phyloP scores from a whole-genome alignment of 2,329 filamentous ascomycete species.

The Aspergillus glaucus region DNA sequence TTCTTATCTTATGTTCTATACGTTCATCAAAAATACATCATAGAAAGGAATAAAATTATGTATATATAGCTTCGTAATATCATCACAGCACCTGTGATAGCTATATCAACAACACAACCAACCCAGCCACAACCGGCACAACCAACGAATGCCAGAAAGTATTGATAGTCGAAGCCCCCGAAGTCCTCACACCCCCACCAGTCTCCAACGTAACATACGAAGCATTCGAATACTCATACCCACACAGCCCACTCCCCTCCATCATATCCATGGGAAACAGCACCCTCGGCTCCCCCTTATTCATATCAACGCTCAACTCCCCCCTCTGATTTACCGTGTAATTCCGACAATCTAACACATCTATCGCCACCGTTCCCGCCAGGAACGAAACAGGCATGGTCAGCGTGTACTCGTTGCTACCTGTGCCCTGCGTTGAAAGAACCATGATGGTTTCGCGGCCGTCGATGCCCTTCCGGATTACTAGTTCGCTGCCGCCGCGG shows the following conservation, averaged over 20 bases:
- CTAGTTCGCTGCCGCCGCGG: conserved; percentile 38
- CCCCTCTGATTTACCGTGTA: conserved; percentile 21
- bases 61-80: no score
- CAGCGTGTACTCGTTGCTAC: conserved; percentile 23
- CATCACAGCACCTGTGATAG: no score
- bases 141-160: background rate
- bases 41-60: no score
- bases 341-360: conserved; percentile 22
- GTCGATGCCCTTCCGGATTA: conserved; percentile 40
- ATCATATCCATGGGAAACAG: conserved; percentile 22
- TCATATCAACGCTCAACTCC: conserved; percentile 21
- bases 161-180: background rate
- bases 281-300: conserved; percentile 25
- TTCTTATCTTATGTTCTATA: no score
- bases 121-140: background rate
- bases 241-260: conserved; percentile 27
- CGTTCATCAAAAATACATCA: no score
- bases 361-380: conserved; percentile 18
- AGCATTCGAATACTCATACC: conserved; percentile 10
- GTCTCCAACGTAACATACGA: background rate
- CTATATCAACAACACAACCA: background rate
- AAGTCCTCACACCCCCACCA: background rate
- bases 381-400: conserved; percentile 23
- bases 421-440: conserved; percentile 37
- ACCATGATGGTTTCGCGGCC: conserved; percentile 38